These are phyloP conservation scores for Alternaria atra DNA, from an alignment of 2,329 filamentous ascomycete genomes.

Conservation along the genomic window DNA sequence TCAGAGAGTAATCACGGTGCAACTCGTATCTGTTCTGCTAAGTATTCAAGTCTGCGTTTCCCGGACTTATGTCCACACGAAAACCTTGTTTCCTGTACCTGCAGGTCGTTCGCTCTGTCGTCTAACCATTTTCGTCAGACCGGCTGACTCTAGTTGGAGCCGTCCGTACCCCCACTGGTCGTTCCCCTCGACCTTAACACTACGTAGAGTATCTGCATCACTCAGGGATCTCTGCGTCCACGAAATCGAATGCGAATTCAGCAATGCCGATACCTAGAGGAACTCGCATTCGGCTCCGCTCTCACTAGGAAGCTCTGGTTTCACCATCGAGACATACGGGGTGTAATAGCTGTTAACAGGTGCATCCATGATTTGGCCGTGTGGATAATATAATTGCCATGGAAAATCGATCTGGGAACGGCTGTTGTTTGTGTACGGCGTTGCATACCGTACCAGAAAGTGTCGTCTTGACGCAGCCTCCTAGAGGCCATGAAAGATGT, in stretches of 20 bases:
- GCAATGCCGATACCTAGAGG: not conserved
- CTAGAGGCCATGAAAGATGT: not conserved
- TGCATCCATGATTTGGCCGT: not conserved
- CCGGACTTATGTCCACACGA: not conserved
- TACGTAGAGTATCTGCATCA: not conserved
- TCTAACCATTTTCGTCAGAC: slow-evolving; percentile 6
- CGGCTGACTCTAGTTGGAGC: not conserved
- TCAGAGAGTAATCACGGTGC: not conserved
- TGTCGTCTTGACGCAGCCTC: not conserved
- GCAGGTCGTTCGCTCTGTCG: slow-evolving; percentile 4
- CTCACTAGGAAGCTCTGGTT: not conserved
- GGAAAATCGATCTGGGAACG: not conserved
- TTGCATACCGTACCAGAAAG: not conserved
- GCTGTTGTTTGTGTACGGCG: not conserved
- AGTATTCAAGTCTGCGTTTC: not conserved
- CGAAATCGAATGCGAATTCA: not conserved
- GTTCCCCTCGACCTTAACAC: slow-evolving; percentile 6
- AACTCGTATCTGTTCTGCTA: not conserved
- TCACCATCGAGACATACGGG: not conserved
- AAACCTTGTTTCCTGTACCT: slow-evolving; percentile 17
- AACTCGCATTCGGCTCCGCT: not conserved
- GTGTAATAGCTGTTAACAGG: not conserved
- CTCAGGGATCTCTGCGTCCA: not conserved
- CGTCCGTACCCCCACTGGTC: slow-evolving; percentile 1
- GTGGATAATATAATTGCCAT: not conserved